Conservation (phyloP, 441 rosid species). For the Populus hybrid region DNA sequence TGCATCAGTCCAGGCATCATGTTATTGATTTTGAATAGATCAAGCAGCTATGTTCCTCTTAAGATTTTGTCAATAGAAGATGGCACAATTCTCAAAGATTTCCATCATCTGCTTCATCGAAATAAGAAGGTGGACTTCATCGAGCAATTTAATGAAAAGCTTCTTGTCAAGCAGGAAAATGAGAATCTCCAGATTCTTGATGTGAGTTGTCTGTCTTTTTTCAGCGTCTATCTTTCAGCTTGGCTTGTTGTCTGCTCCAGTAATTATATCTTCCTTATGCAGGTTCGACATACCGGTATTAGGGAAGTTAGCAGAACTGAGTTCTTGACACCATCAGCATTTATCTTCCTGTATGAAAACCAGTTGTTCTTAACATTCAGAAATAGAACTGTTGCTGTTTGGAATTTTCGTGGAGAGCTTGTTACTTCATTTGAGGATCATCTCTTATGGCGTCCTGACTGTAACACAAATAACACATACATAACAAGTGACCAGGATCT, state of each 20-base stretch:
- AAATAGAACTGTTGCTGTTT: conserved; percentile 77
- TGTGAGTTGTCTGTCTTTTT: conserved; percentile 36
- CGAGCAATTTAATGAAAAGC: conserved; percentile 84
- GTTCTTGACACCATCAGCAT: conserved; percentile 81
- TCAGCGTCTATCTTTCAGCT: not conserved
- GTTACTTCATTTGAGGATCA: conserved; percentile 91
- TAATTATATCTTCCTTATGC: conserved; percentile 11
- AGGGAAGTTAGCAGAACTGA: conserved; percentile 65
- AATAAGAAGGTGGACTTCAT: conserved; percentile 87
- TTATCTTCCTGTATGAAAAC: conserved; percentile 73
- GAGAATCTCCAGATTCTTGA: conserved; percentile 88
- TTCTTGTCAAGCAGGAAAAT: conserved; percentile 85
- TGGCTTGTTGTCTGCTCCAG: not conserved
- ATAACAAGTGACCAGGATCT: conserved; percentile 94
- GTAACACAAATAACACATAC: conserved; percentile 91
- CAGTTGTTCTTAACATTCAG: conserved; percentile 77
- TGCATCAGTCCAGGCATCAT: conserved; percentile 74
- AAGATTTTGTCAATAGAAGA: conserved; percentile 81
- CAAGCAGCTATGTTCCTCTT: conserved; percentile 61
- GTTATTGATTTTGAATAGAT: conserved; percentile 69
- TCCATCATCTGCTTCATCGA: conserved; percentile 75
- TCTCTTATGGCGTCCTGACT: conserved; percentile 89
- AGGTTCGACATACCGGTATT: conserved; percentile 69
- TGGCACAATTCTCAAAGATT: conserved; percentile 76
- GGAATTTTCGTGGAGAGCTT: conserved; percentile 89